These are phyloP conservation scores for Ophiosphaerella narmari DNA, from an alignment of 2,329 filamentous ascomycete genomes.

Conservation along the genomic window DNA sequence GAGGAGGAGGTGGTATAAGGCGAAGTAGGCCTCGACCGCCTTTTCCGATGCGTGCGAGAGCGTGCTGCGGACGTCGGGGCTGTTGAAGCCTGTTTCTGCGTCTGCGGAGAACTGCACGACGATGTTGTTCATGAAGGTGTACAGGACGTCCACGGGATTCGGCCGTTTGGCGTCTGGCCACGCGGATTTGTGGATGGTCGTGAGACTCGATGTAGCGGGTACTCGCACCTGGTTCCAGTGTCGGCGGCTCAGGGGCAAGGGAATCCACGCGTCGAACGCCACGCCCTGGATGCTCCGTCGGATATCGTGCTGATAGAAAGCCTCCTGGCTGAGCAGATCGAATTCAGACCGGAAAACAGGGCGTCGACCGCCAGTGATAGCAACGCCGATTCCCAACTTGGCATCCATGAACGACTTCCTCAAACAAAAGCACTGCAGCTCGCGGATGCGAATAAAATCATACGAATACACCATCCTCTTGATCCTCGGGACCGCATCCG, in stretches of 20 bases:
- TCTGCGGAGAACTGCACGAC: conserved; percentile 55
- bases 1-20: conserved; percentile 57
- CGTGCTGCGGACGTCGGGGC: conserved; percentile 41
- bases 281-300: conserved; percentile 51
- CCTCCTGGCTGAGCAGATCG: conserved; percentile 53
- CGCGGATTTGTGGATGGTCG: conserved; percentile 28
- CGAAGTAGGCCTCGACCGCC: conserved; percentile 59
- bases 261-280: conserved; percentile 52
- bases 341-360: conserved; percentile 54
- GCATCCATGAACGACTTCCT: conserved; percentile 48
- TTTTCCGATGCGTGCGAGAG: conserved; percentile 57
- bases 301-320: conserved; percentile 44
- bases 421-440: conserved; percentile 55
- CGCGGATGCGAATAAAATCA: conserved; percentile 48
- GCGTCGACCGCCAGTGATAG: conserved; percentile 16
- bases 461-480: conserved; percentile 41
- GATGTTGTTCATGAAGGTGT: conserved; percentile 57
- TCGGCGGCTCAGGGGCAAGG: conserved; percentile 52
- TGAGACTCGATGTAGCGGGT: conserved; percentile 32
- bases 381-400: conserved; percentile 53
- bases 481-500: conserved; percentile 46
- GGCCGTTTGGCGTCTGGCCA: conserved; percentile 21
- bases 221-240: conserved; percentile 51
- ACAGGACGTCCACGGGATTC: conserved; percentile 46
- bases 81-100: conserved; percentile 15